These are phyloP conservation scores for grape (Vitis vinifera) DNA, from an alignment of 164 flowering plant species.

Conservation along the genomic window ASM3070453v1 NC_081813.1:21236001-21236500, in stretches of 20 bases:
- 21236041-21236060: slow-evolving; percentile 94
- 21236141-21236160: slow-evolving; percentile 67
- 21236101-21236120: slow-evolving; percentile 71
- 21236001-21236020: slow-evolving; percentile 29
- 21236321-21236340: no score
- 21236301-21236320: no score
- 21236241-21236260: not conserved
- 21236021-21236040: slow-evolving; percentile 28
- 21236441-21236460: not conserved
- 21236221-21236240: slow-evolving; percentile 52
- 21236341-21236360: not conserved
- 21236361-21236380: not conserved
- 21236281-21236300: not conserved
- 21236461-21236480: not conserved
- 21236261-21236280: not conserved
- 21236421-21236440: not conserved
- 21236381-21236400: not conserved
- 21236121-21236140: slow-evolving; percentile 68
- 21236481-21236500: slow-evolving; percentile 79
- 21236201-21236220: slow-evolving; percentile 57
- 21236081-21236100: slow-evolving; percentile 50
- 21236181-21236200: slow-evolving; percentile 60
- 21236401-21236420: not conserved
- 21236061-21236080: slow-evolving; percentile 85
- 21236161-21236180: slow-evolving; percentile 81